Percentiles rank a stretch among this genome's conserved stretches.
phyloP scores from a whole-genome alignment of 768 basidiomycete genomes.

The Leccinum imitatum region DNA sequence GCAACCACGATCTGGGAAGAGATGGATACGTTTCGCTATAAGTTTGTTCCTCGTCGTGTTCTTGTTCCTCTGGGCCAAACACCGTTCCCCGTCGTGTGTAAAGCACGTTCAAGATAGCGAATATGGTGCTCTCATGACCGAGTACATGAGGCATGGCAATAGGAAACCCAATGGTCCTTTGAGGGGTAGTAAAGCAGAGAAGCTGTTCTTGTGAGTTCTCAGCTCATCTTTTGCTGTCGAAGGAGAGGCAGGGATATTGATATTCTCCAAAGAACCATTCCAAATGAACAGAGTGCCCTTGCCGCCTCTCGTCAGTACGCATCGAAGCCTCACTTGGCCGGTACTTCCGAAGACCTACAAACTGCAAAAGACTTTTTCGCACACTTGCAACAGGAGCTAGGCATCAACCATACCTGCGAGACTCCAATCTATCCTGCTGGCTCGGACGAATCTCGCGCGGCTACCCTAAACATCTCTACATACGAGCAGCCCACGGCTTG shows the following conservation, averaged over 20 bases:
- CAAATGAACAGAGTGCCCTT: constrained; percentile 48
- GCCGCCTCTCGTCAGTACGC: constrained; percentile 52
- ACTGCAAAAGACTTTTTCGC: constrained; percentile 57
- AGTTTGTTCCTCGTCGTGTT: constrained; percentile 7
- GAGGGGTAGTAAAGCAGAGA: constrained; percentile 40
- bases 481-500: constrained; percentile 48
- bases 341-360: constrained; percentile 51
- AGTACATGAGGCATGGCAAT: constrained; percentile 19
- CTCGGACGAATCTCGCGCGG: constrained; percentile 48
- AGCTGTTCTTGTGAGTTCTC: constrained; percentile 43
- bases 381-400: constrained; percentile 52
- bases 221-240: neutral
- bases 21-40: constrained; percentile 14
- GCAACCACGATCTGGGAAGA: constrained; percentile 7
- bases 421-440: constrained; percentile 58
- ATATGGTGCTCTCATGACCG: constrained; percentile 16
- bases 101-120: constrained; percentile 11
- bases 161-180: constrained; percentile 19
- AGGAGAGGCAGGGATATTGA: neutral
- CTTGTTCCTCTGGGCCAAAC: constrained; percentile 18
- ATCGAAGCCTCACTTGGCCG: constrained; percentile 60
- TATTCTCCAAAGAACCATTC: constrained; percentile 42
- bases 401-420: constrained; percentile 31
- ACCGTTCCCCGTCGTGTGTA: neutral
- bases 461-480: constrained; percentile 48